A percentile compares a stretch with the other conserved stretches of the same genome.
phyloP scores from a whole-genome alignment of 345 rosid genomes.

The Populus davidiana region DNA sequence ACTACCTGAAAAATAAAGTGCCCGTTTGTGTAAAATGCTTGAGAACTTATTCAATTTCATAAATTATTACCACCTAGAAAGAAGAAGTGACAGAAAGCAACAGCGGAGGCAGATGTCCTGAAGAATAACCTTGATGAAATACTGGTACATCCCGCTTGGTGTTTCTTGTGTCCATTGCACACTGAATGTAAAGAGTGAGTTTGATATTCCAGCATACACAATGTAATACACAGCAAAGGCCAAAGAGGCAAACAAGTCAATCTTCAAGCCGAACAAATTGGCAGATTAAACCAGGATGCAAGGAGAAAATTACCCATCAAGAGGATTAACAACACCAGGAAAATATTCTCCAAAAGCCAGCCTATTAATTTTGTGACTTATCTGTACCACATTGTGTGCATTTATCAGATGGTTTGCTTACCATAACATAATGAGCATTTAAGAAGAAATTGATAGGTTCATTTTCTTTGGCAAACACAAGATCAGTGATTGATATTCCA shows the following conservation, averaged over 20 bases:
- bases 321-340: slow-evolving; percentile 95
- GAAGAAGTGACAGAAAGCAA: not conserved
- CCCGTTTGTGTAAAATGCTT: not conserved
- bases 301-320: slow-evolving; percentile 58
- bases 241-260: not conserved
- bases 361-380: slow-evolving; percentile 84
- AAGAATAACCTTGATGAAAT: slow-evolving; percentile 75
- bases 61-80: not conserved
- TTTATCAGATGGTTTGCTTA: slow-evolving; percentile 7
- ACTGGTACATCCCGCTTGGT: slow-evolving; percentile 83
- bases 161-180: slow-evolving; percentile 74
- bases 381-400: slow-evolving; percentile 37
- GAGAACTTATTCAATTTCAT: not conserved
- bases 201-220: not conserved
- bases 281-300: slow-evolving; percentile 7
- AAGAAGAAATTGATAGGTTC: not conserved
- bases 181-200: slow-evolving; percentile 35
- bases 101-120: slow-evolving; percentile 10
- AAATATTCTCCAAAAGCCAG: slow-evolving; percentile 79
- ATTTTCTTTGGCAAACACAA: not conserved
- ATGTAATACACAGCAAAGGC: not conserved
- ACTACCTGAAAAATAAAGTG: slow-evolving; percentile 60
- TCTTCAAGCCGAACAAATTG: slow-evolving; percentile 5
- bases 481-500: not conserved
- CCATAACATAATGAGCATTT: not conserved